A percentile compares a stretch with the other conserved stretches of the same genome.
Conservation (phyloP, 345 rosid species). For the Eutrema heterophyllum region DNA sequence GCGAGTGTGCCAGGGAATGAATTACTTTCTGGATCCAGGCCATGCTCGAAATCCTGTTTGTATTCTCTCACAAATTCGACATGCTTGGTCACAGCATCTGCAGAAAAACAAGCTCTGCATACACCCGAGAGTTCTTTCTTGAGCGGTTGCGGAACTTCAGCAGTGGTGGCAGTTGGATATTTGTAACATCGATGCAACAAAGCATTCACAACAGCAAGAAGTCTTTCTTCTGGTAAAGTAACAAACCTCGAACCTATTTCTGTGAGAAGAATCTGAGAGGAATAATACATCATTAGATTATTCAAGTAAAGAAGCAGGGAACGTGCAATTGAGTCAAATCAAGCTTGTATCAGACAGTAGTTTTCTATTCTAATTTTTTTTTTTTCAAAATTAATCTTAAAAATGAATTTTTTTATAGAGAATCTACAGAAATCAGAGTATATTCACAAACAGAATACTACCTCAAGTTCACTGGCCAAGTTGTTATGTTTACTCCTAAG, state of each 20-base stretch:
- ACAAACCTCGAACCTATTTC: slow-evolving; percentile 97
- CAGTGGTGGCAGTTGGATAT: slow-evolving; percentile 93
- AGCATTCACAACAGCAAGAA: slow-evolving; percentile 96
- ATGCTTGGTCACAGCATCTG: slow-evolving; percentile 95
- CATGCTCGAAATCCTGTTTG: slow-evolving; percentile 95
- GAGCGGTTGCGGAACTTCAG: slow-evolving; percentile 96
- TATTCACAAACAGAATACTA: slow-evolving; percentile 25
- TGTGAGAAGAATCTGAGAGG: slow-evolving; percentile 70
- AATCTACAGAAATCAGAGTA: not conserved
- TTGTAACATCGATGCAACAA: slow-evolving; percentile 97
- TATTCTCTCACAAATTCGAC: slow-evolving; percentile 95
- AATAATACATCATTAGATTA: not conserved
- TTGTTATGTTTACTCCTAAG: slow-evolving; percentile 92
- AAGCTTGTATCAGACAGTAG: no score
- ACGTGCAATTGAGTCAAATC: no score
- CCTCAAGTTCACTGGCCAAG: slow-evolving; percentile 97
- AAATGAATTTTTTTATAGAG: no score
- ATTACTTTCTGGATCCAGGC: slow-evolving; percentile 89
- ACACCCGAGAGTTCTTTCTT: slow-evolving; percentile 99
- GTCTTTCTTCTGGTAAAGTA: slow-evolving; percentile 95
- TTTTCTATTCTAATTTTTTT: no score
- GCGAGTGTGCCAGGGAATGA: slow-evolving; percentile 88
- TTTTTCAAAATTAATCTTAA: no score
- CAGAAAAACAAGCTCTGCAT: slow-evolving; percentile 96
- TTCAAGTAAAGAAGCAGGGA: slow-evolving; percentile 1